phyloP scores from a whole-genome alignment of 164 flowering plant species.

The Macadamia tetraphylla region DNA sequence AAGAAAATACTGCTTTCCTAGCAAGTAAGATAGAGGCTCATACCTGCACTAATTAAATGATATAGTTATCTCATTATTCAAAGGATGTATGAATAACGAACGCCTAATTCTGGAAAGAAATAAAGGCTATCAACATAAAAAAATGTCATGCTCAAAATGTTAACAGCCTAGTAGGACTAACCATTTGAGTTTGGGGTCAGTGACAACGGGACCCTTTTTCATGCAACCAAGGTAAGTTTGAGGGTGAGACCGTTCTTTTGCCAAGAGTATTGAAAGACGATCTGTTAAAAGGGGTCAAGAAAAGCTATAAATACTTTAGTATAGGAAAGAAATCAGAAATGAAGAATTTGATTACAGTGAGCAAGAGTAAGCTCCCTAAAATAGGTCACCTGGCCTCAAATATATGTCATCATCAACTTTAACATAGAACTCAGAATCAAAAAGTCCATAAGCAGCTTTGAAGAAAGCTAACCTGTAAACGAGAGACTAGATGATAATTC shows the following conservation, averaged over 20 bases:
- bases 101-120: neutral
- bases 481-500: neutral
- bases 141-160: neutral
- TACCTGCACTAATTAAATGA: slow-evolving; percentile 56
- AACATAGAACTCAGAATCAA: slow-evolving; percentile 86
- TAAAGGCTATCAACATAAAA: neutral
- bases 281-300: slow-evolving; percentile 33
- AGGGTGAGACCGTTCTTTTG: slow-evolving; percentile 68
- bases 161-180: slow-evolving; percentile 21
- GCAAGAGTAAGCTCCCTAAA: neutral
- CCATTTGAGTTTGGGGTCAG: slow-evolving; percentile 89
- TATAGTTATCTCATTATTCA: neutral
- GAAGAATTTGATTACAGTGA: neutral
- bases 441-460: slow-evolving; percentile 80
- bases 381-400: slow-evolving; percentile 66
- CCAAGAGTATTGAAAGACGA: slow-evolving; percentile 83
- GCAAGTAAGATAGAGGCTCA: slow-evolving; percentile 69
- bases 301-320: neutral
- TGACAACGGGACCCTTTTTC: slow-evolving; percentile 91
- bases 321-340: neutral
- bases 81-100: neutral
- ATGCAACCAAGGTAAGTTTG: slow-evolving; percentile 89
- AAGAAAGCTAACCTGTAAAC: slow-evolving; percentile 70
- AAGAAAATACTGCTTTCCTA: slow-evolving; percentile 88
- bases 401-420: slow-evolving; percentile 37